Evolutionary conservation across 2,329 filamentous ascomycete species (phyloP), one percentile per base, ranked within the genome.

Genomic region (Trichophyton equinum): DNA sequence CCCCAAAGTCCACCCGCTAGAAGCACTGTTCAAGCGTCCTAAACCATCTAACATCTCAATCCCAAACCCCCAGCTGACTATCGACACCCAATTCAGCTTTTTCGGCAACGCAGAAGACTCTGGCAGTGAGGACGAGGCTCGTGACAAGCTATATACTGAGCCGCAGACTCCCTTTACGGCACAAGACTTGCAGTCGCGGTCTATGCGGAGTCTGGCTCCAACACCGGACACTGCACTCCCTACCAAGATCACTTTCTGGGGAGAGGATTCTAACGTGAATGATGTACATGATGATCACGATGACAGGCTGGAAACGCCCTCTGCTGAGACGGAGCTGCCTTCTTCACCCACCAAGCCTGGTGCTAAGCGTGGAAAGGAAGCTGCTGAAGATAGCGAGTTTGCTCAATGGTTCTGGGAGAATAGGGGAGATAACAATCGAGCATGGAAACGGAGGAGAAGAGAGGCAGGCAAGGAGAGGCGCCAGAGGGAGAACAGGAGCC

Each of bases 171-270:
- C 92, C 0, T 95, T 85, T 71, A 89, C 88, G 0, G 84, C 85
- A 64, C 82, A 85, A 66, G 92, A 97, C 66, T 78, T 92, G 33
- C 82, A 91, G 64, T 83, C 82, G 58, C 70, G 78, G 38, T 73
- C 73, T 51, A 71, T 88, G n/a, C 82, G 94, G 61, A 96, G 91
- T 70, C 91, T 91, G 4, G 94, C 94, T 1, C 94, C 94, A 0
- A 99, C 94, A 0, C 94, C 94, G 0, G 94, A 99, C 70, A 97
- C 94, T 0, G 90, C 90, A 1, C 85, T 91, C 62, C 85, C 88
- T 1, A 84, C 65, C 60, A 71, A 70, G 33, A 70, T 62, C 49
- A 70, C 68, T 49, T 68, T 73, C 33, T 70, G 70, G 69, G 64
- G 64, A 4, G 62, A 65, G n/a, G 60, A 64, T 25, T 61, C 62